A percentile compares a stretch with the other conserved stretches of the same genome.
These are phyloP conservation scores for Aspergillus jensenii DNA, from an alignment of 2,329 filamentous ascomycete species.

Conservation along the genomic window DNA sequence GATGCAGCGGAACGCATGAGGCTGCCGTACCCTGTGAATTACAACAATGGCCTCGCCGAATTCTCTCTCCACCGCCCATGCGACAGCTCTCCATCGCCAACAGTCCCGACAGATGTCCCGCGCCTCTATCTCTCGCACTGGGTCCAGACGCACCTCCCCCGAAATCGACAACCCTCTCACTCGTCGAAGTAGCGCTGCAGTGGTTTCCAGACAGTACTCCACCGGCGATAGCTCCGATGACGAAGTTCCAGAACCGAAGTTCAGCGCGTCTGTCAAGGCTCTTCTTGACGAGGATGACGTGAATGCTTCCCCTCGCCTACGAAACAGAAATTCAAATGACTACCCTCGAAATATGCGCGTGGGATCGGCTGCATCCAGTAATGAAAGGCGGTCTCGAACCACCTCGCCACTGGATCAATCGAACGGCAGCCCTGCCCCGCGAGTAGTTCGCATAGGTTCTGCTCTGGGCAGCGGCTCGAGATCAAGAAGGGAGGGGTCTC, in stretches of 20 bases:
- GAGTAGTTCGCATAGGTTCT: constrained; percentile 42
- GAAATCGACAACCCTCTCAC: constrained; percentile 20
- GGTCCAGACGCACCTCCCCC: constrained; percentile 35
- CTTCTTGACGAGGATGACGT: constrained; percentile 61
- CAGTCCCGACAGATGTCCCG: constrained; percentile 38
- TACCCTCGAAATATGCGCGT: constrained; percentile 25
- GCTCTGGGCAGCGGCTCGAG: constrained; percentile 28
- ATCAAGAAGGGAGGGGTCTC: constrained; percentile 40
- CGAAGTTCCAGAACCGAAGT: constrained; percentile 85
- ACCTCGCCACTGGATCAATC: constrained; percentile 38
- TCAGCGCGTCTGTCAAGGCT: constrained; percentile 88
- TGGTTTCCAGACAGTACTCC: constrained; percentile 34
- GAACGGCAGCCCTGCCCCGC: constrained; percentile 43
- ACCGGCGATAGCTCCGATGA: constrained; percentile 89
- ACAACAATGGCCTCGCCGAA: constrained; percentile 38
- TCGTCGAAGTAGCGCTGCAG: constrained; percentile 20
- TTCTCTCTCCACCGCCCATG: constrained; percentile 37
- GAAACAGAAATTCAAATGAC: constrained; percentile 29
- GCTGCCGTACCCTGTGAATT: constrained; percentile 16
- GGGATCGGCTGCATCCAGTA: constrained; percentile 27
- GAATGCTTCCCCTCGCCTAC: constrained; percentile 49
- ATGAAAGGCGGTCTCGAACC: constrained; percentile 35
- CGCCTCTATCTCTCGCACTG: constrained; percentile 35
- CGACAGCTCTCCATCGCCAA: constrained; percentile 35
- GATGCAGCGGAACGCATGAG: constrained; percentile 21